phyloP scores from a whole-genome alignment of 805 yeast species.

The Cyberlindnera samutprakarnensis region DNA sequence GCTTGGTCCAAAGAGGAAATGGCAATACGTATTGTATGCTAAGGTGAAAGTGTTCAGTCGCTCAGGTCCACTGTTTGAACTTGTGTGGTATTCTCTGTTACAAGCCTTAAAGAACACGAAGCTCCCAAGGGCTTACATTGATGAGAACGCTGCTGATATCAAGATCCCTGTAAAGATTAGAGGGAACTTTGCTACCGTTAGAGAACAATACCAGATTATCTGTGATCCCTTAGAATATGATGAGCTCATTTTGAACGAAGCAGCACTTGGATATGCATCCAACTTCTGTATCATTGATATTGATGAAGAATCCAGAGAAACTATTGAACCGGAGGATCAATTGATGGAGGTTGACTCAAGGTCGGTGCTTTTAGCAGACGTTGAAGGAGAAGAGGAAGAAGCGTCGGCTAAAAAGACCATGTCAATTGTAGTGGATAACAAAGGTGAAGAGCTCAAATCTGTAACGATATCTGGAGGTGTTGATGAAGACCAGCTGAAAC shows the following conservation, averaged over 20 bases:
- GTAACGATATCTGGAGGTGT: conserved; percentile 45
- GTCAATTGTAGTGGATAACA: conserved; percentile 30
- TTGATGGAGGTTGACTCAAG: conserved; percentile 26
- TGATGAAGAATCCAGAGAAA: conserved; percentile 28
- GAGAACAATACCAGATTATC: conserved; percentile 44
- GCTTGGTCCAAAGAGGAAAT: conserved; percentile 35
- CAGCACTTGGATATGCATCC: conserved; percentile 33
- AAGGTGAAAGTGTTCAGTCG: conserved; percentile 71
- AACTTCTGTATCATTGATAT: conserved; percentile 54
- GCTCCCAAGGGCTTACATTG: conserved; percentile 63
- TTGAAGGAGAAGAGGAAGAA: conserved; percentile 85
- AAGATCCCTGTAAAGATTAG: conserved; percentile 45
- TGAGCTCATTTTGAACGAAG: conserved; percentile 32
- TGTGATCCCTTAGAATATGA: conserved; percentile 41
- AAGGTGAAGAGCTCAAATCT: conserved; percentile 29
- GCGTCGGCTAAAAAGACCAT: conserved; percentile 46
- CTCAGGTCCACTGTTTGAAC: conserved; percentile 74
- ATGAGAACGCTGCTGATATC: conserved; percentile 50
- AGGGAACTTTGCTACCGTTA: conserved; percentile 38
- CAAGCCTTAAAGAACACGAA: conserved; percentile 51
- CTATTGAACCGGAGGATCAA: conserved; percentile 20
- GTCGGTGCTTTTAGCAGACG: conserved; percentile 54
- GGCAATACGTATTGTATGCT: conserved; percentile 59
- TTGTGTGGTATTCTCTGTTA: conserved; percentile 62
- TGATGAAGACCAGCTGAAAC: conserved; percentile 36